A percentile compares a stretch with the other conserved stretches of the same genome.
These are phyloP conservation scores for Luffa acutangula DNA, from an alignment of 306 rosid species.

Conservation along the genomic window DNA sequence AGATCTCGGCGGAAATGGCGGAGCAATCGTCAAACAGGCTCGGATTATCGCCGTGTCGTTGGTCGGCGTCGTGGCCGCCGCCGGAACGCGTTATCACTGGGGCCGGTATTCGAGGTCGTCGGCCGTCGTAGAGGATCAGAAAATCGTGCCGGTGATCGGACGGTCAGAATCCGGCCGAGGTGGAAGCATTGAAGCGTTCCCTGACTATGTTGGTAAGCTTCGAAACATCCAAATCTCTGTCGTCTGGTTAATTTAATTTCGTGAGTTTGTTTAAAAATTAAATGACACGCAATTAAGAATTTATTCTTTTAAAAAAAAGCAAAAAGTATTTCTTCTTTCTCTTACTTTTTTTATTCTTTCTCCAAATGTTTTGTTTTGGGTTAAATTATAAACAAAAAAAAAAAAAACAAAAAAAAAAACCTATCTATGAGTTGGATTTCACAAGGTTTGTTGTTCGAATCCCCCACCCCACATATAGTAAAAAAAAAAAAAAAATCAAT, in stretches of 20 bases:
- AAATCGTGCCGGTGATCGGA: conserved; percentile 21
- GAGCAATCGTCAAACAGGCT: background rate
- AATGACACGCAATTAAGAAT: no score
- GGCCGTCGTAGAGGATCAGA: background rate
- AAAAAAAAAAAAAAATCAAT: no score
- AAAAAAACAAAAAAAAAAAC: no score
- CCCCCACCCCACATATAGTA: no score
- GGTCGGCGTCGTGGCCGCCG: conserved; percentile 28
- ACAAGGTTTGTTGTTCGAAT: no score
- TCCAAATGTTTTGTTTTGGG: no score
- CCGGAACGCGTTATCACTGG: conserved; percentile 8
- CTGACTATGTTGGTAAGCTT: conserved; percentile 54
- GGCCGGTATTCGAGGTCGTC: background rate
- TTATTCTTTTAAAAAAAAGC: no score
- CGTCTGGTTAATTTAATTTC: no score
- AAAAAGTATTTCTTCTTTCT: no score
- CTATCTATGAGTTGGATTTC: no score
- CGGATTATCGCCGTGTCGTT: conserved; percentile 16
- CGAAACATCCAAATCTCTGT: background rate
- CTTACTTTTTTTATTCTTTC: background rate
- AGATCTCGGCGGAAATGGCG: background rate
- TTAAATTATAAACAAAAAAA: no score
- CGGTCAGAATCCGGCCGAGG: conserved; percentile 50
- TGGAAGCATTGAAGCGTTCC: conserved; percentile 45
- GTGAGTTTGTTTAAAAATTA: no score